phyloP scores from a whole-genome alignment of 2,329 filamentous ascomycete species.

The Incumbomyces delicatus region DNA sequence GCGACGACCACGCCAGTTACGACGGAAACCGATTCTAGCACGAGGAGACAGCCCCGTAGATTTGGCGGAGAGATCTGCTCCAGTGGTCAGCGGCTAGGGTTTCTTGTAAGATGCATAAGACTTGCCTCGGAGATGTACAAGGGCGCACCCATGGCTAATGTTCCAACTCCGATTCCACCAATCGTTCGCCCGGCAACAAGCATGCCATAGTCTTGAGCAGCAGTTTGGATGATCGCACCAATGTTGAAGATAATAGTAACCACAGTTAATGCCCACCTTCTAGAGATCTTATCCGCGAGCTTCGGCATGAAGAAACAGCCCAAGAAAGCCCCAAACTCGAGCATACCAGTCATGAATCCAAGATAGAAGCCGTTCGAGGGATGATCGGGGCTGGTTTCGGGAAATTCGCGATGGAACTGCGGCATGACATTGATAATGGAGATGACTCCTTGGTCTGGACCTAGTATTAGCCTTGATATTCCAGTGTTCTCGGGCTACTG shows the following conservation, averaged over 20 bases:
- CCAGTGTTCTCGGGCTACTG: no score
- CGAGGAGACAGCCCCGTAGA: constrained; percentile 29
- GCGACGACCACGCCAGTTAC: constrained; percentile 38
- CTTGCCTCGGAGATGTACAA: constrained; percentile 13
- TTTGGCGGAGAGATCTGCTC: constrained; percentile 13
- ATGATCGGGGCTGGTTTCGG: no score
- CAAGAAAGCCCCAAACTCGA: background rate
- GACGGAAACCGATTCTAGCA: constrained; percentile 39
- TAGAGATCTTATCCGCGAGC: background rate
- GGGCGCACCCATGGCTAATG: constrained; percentile 10
- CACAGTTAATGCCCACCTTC: background rate
- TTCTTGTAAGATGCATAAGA: no score
- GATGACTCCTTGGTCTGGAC: no score
- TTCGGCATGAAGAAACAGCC: background rate
- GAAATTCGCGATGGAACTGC: no score
- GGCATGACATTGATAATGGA: no score
- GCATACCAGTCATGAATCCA: no score
- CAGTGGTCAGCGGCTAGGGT: no score
- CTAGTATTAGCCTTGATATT: no score
- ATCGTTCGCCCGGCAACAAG: constrained; percentile 11
- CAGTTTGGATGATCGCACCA: constrained; percentile 32
- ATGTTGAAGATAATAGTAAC: constrained; percentile 28
- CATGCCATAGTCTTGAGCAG: constrained; percentile 3
- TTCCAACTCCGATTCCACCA: constrained; percentile 33
- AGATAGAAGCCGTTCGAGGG: no score